Evolutionary conservation across 2,329 filamentous ascomycete genomes (phyloP).

Genomic region (Colletotrichum trifolii): DNA sequence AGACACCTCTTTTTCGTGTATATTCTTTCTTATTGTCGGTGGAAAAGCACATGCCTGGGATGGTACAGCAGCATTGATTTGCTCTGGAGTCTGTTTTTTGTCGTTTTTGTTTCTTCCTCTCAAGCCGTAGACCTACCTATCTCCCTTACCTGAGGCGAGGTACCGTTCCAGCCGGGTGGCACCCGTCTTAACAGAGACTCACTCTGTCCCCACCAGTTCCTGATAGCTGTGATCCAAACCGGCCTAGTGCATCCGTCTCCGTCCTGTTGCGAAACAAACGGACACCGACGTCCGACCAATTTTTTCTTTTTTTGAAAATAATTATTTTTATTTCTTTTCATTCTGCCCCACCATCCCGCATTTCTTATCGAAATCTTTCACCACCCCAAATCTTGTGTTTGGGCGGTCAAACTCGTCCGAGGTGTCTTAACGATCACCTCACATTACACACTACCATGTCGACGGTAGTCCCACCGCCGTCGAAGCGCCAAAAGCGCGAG

Average conservation of each 20-base stretch:
- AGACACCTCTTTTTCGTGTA: background rate
- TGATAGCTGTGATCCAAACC: constrained; percentile 17
- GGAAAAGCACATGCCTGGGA: constrained; percentile 24
- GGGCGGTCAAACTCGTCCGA: background rate
- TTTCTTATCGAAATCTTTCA: constrained; percentile 34
- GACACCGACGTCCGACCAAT: constrained; percentile 22
- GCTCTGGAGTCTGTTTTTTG: constrained; percentile 24
- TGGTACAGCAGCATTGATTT: constrained; percentile 22
- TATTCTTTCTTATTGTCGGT: constrained; percentile 12
- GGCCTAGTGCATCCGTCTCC: background rate
- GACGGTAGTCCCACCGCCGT: constrained; percentile 84
- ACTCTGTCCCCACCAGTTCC: constrained; percentile 9
- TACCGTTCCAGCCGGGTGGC: background rate
- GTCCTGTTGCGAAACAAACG: constrained; percentile 14
- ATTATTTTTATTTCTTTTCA: too few relatives aligned
- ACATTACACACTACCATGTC: constrained; percentile 66
- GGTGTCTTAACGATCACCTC: too few relatives aligned
- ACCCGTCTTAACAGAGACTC: constrained; percentile 25
- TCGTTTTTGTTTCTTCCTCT: background rate
- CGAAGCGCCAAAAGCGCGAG: constrained; percentile 86
- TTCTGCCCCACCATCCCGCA: constrained; percentile 36
- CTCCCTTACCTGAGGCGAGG: too few relatives aligned
- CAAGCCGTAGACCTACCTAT: background rate
- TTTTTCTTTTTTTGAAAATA: constrained; percentile 28
- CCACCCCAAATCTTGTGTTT: constrained; percentile 9